Percentiles rank a stretch among this genome's conserved stretches.
These are phyloP conservation scores for Amanita muscaria DNA, from an alignment of 768 basidiomycete genomes.

Conservation along the genomic window DNA sequence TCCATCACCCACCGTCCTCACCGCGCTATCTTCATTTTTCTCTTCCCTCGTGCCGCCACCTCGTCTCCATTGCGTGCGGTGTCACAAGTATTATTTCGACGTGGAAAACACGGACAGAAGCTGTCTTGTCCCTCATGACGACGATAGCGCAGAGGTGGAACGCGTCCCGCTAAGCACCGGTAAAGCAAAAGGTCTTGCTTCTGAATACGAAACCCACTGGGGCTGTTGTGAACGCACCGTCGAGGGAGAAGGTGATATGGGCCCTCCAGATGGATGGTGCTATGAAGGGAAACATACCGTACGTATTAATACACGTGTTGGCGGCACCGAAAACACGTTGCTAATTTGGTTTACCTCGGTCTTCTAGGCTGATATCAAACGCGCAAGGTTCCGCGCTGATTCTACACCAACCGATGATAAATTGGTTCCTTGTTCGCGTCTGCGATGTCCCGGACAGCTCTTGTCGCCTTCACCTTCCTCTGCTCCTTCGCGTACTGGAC, in stretches of 20 bases:
- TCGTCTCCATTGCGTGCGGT: conserved; percentile 63
- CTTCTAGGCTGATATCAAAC: conserved; percentile 56
- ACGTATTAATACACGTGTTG: conserved; percentile 14
- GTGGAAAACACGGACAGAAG: conserved; percentile 66
- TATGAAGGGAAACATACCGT: conserved; percentile 79
- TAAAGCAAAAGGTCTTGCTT: conserved; percentile 19
- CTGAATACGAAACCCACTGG: conserved; percentile 50
- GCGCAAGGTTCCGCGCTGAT: conserved; percentile 73
- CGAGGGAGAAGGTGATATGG: conserved; percentile 72
- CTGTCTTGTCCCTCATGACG: conserved; percentile 68
- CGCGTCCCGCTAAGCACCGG: conserved; percentile 30
- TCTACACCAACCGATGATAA: conserved; percentile 62
- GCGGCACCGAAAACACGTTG: not conserved
- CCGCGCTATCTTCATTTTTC: conserved; percentile 51
- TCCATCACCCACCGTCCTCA: conserved; percentile 25
- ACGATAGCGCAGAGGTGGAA: conserved; percentile 71
- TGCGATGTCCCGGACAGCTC: conserved; percentile 41
- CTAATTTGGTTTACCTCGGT: conserved; percentile 4
- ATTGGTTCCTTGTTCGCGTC: conserved; percentile 46
- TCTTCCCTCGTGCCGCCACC: conserved; percentile 56
- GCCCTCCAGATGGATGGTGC: conserved; percentile 82
- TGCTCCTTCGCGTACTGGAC: conserved; percentile 7
- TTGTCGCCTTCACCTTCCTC: conserved; percentile 18
- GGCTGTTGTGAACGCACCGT: conserved; percentile 66
- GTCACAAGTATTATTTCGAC: conserved; percentile 62